These are phyloP conservation scores for Sporisorium iseilematis-ciliati DNA, from an alignment of 1,284 basidiomycete species.

Conservation along the genomic window DNA sequence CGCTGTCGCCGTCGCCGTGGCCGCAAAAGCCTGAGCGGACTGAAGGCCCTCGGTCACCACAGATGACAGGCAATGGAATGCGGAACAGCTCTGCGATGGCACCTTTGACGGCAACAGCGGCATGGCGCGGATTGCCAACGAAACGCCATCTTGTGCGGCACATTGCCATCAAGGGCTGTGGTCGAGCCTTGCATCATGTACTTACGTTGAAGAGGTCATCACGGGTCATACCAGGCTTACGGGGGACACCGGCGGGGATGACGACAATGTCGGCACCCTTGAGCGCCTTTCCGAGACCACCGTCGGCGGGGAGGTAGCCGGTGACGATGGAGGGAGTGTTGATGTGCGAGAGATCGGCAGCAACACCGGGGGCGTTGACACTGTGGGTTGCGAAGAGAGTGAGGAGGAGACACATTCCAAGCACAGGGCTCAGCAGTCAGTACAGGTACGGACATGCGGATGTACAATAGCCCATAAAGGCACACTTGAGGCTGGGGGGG, in stretches of 20 bases:
- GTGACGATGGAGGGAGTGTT: constrained; percentile 71
- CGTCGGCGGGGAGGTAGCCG: constrained; percentile 73
- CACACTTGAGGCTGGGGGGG: no score
- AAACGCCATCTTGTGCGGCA: no score
- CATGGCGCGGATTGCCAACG: not conserved
- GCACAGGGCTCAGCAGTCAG: not conserved
- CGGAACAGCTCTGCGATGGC: no score
- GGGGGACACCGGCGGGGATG: constrained; percentile 96
- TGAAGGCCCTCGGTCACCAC: not conserved
- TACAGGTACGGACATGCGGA: no score
- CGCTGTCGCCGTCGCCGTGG: not conserved
- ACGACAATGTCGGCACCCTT: constrained; percentile 89
- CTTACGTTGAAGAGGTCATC: constrained; percentile 92
- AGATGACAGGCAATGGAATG: not conserved
- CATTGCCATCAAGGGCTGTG: not conserved
- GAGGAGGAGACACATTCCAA: not conserved
- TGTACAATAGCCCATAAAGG: no score
- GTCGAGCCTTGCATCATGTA: not conserved
- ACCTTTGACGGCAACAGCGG: not conserved
- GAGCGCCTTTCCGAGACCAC: constrained; percentile 85
- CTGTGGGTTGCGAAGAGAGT: constrained; percentile 15
- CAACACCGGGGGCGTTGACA: constrained; percentile 85
- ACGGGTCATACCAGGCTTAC: constrained; percentile 81
- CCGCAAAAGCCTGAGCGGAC: not conserved
- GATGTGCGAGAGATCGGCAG: constrained; percentile 92